A percentile compares a stretch with the other conserved stretches of the same genome.
phyloP scores from a whole-genome alignment of 2,329 filamentous ascomycete species.

The Trichophyton rubrum region DNA sequence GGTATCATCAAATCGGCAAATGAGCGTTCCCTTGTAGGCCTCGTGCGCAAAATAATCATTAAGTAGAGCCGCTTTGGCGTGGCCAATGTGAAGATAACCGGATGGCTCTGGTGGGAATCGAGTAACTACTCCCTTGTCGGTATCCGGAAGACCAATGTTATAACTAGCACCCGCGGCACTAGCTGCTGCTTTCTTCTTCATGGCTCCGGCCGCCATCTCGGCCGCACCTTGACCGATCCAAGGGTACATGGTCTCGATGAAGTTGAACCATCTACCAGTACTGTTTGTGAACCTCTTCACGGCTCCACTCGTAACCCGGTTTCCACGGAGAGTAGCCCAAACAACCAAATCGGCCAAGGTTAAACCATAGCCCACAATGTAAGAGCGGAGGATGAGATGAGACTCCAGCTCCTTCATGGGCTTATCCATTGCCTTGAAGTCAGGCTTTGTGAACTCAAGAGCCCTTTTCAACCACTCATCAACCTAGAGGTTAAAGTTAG shows the following conservation, averaged over 20 bases:
- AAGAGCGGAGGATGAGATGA: slow-evolving; percentile 15
- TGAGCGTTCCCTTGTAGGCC: slow-evolving; percentile 79
- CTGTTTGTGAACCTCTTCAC: slow-evolving; percentile 10
- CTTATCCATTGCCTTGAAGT: slow-evolving; percentile 16
- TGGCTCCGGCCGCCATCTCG: slow-evolving; percentile 13
- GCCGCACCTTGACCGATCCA: slow-evolving; percentile 14
- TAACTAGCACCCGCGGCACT: slow-evolving; percentile 17
- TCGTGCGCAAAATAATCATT: slow-evolving; percentile 96
- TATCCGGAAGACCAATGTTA: slow-evolving; percentile 22
- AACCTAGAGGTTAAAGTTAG: slow-evolving; percentile 10
- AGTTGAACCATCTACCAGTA: slow-evolving; percentile 15
- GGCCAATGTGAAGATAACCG: slow-evolving; percentile 43
- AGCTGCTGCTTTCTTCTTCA: slow-evolving; percentile 15
- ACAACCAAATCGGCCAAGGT: slow-evolving; percentile 16
- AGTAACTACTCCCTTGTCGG: slow-evolving; percentile 23
- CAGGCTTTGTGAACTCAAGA: slow-evolving; percentile 8
- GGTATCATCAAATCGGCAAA: slow-evolving; percentile 91
- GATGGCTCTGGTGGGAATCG: slow-evolving; percentile 27
- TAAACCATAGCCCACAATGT: slow-evolving; percentile 14
- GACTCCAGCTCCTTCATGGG: slow-evolving; percentile 16
- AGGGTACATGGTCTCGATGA: slow-evolving; percentile 17
- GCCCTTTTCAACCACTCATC: slow-evolving; percentile 15
- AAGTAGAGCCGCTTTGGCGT: slow-evolving; percentile 83
- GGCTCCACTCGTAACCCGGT: slow-evolving; percentile 12
- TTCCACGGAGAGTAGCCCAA: slow-evolving; percentile 17